Evolutionary conservation across 1,284 basidiomycete species (phyloP).

Genomic region (Ganoderma meredithae): DNA sequence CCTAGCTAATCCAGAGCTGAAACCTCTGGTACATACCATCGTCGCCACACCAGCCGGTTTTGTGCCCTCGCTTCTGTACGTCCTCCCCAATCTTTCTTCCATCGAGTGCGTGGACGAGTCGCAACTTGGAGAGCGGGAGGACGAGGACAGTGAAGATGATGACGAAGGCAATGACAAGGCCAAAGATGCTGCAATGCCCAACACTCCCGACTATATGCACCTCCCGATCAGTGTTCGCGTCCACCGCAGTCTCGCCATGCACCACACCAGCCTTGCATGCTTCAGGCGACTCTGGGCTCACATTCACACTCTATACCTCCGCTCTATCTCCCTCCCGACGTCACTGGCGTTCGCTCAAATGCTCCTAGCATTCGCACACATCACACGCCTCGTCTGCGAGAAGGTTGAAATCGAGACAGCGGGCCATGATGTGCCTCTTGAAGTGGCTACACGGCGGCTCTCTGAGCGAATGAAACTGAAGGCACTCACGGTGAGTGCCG

Average conservation of each 20-base stretch:
- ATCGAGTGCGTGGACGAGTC: not conserved
- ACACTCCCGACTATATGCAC: not conserved
- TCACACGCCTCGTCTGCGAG: not conserved
- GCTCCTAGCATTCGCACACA: not conserved
- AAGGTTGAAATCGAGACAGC: not conserved
- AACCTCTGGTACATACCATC: not conserved
- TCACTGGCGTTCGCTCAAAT: not conserved
- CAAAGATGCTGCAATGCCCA: not conserved
- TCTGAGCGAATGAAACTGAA: not conserved
- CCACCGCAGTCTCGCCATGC: not conserved
- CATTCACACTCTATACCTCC: not conserved
- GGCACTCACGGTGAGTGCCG: not conserved
- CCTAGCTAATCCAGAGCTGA: not conserved
- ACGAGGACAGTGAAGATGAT: not conserved
- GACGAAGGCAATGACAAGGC: not conserved
- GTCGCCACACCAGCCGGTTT: not conserved
- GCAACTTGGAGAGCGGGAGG: too few species aligned
- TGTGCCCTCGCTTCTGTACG: too few species aligned
- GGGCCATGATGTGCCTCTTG: not conserved
- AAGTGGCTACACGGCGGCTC: not conserved
- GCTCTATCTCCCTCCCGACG: not conserved
- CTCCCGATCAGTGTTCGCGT: not conserved
- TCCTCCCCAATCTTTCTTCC: too few species aligned
- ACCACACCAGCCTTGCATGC: not conserved
- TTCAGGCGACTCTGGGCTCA: not conserved